These are phyloP conservation scores for Coemansia sp. DNA, from an alignment of 192 early-diverging fungal species.

Conservation along the genomic window DNA sequence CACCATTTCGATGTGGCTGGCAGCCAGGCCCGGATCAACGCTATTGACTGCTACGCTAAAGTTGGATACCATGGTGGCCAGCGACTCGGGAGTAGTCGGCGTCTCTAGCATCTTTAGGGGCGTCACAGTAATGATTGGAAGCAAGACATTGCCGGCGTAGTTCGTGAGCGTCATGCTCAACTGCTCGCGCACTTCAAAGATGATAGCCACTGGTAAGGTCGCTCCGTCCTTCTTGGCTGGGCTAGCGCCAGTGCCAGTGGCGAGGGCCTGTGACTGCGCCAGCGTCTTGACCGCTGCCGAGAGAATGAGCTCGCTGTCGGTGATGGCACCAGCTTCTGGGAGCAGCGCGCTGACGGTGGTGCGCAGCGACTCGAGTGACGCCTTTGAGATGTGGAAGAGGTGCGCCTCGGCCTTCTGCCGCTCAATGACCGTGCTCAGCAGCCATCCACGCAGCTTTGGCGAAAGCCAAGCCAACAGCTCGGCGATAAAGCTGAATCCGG, in stretches of 20 bases:
- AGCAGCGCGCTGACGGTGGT: conserved; percentile 14
- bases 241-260: not conserved
- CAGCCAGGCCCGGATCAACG: conserved; percentile 21
- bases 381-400: conserved; percentile 40
- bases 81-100: conserved; percentile 26
- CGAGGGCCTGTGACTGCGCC: conserved; percentile 30
- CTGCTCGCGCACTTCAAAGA: conserved; percentile 31
- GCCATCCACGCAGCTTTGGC: conserved; percentile 33
- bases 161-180: conserved; percentile 3
- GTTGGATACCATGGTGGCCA: conserved; percentile 14
- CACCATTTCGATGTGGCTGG: conserved; percentile 38
- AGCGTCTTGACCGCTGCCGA: conserved; percentile 31
- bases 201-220: conserved; percentile 21
- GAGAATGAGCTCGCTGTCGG: conserved; percentile 34
- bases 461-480: conserved; percentile 50
- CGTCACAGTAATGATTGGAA: not conserved
- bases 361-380: conserved; percentile 24
- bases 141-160: conserved; percentile 39
- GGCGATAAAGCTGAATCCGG: conserved; percentile 20
- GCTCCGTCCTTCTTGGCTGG: not conserved
- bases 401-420: conserved; percentile 46
- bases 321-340: conserved; percentile 8
- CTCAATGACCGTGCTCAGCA: conserved; percentile 24
- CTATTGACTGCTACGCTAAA: conserved; percentile 14
- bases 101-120: conserved; percentile 15